Evolutionary conservation across 2,329 filamentous ascomycete species (phyloP), one percentile per base, ranked within the genome.

Genomic region (Claviceps sp.): DNA sequence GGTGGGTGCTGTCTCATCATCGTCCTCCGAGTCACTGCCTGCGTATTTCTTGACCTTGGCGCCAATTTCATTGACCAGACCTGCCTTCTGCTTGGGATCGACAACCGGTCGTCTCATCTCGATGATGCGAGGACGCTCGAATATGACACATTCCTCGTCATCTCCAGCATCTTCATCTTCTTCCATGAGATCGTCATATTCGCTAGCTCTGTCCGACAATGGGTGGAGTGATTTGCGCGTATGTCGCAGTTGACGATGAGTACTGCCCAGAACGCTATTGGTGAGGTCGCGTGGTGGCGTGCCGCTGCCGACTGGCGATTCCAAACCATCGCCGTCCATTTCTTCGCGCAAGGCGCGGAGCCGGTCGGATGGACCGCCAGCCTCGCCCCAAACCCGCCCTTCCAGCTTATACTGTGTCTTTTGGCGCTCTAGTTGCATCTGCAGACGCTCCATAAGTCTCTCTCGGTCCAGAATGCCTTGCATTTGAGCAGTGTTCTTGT

Each of bases 331-430:
- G 50, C 75, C 74, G 56, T 97, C 93, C 93, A 98, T 98, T 69
- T 90, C 84, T 69, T 97, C 91, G 54, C 93, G 85, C 48, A 97
- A 75, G 58, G 94, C 91, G 58, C 93, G 85, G 54, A 98, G 75
- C 61, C 90, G 84, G 70, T 98, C 93, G 45, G 89, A 96, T 13
- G 93, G 91, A 39, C 88, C 88, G 57, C 85, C 77, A 50, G 78
- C 73, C 56, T 94, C 87, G 56, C 84, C 84, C 86, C 91, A 95
- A 8, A 89, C 83, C 66, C 88, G 88, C 59, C 93, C 93, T 68
- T 97, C 93, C 37, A 98, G 80, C 69, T 96, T 96, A 70, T 89
- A 95, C 65, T 97, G 90, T 1, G 93, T 97, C 78, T 97, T 97
- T 57, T 95, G 91, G 57, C 93, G 78, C 72, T 97, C 91, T 43